Evolutionary conservation across 2,329 filamentous ascomycete species (phyloP).

Genomic region (Phaeosphaeria sp.): DNA sequence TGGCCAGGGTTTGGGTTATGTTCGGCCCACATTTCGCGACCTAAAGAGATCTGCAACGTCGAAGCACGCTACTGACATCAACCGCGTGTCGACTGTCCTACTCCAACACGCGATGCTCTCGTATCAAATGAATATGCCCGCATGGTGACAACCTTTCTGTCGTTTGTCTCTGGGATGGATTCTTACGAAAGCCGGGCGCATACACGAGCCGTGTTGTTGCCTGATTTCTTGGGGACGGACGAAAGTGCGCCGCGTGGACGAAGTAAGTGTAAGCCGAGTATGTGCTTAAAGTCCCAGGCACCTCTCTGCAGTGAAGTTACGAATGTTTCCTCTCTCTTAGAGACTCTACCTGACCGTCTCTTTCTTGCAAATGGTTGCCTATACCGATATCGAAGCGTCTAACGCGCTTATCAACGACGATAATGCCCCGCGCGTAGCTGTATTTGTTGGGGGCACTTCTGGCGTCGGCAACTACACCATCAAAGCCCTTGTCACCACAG

Average conservation of each 20-base stretch:
- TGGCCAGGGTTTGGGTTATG: not conserved
- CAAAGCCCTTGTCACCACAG: constrained; percentile 45
- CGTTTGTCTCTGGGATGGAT: not conserved
- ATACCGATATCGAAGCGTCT: not conserved
- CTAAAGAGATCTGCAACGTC: too few relatives aligned
- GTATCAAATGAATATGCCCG: not conserved
- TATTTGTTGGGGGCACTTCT: constrained; percentile 57
- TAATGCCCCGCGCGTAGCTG: constrained; percentile 47
- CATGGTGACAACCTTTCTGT: not conserved
- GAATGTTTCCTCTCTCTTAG: not conserved
- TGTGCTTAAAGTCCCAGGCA: not conserved
- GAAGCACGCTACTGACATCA: not conserved
- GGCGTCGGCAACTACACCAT: constrained; percentile 55
- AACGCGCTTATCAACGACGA: constrained; percentile 42
- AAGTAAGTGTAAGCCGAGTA: not conserved
- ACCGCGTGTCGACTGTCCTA: not conserved
- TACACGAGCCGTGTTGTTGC: not conserved
- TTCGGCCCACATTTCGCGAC: too few relatives aligned
- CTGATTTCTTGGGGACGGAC: not conserved
- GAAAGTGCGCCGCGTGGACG: not conserved
- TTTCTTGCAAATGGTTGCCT: not conserved
- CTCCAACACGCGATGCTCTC: not conserved
- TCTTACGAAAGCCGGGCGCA: not conserved
- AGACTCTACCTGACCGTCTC: not conserved
- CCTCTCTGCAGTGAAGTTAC: not conserved